Conservation (phyloP, 331 rosid species). For the Quercus lobata region DNA sequence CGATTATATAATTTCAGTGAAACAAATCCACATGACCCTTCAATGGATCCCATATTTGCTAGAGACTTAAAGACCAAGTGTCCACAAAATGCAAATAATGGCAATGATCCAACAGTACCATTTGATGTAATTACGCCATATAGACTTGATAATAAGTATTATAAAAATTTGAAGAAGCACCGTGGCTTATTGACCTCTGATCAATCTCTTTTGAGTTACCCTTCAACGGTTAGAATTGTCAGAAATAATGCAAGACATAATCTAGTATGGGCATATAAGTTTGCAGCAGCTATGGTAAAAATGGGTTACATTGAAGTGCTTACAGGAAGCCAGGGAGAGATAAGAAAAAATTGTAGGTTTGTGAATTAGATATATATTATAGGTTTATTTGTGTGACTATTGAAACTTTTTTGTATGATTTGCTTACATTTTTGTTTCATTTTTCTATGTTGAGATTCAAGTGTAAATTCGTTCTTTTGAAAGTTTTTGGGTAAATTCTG, state of each 20-base stretch:
- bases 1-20: background rate
- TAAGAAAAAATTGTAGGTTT: conserved; percentile 25
- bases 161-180: too few species aligned
- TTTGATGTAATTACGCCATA: background rate
- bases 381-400: too few species aligned
- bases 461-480: too few species aligned
- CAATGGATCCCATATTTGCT: background rate
- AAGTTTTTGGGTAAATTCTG: too few species aligned
- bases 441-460: too few species aligned
- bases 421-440: too few species aligned
- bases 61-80: background rate
- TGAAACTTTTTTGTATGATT: too few species aligned
- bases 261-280: conserved; percentile 35
- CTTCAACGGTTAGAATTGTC: too few species aligned
- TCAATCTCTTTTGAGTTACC: too few species aligned
- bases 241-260: background rate
- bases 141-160: too few species aligned
- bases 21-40: background rate
- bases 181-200: too few species aligned
- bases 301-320: conserved; percentile 49
- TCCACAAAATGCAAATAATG: background rate
- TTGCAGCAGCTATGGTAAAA: conserved; percentile 43
- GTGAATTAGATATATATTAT: conserved; percentile 18
- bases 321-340: conserved; percentile 35
- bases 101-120: background rate